Conservation (phyloP, 805 yeast species). For the Cyberlindnera americana region DNA sequence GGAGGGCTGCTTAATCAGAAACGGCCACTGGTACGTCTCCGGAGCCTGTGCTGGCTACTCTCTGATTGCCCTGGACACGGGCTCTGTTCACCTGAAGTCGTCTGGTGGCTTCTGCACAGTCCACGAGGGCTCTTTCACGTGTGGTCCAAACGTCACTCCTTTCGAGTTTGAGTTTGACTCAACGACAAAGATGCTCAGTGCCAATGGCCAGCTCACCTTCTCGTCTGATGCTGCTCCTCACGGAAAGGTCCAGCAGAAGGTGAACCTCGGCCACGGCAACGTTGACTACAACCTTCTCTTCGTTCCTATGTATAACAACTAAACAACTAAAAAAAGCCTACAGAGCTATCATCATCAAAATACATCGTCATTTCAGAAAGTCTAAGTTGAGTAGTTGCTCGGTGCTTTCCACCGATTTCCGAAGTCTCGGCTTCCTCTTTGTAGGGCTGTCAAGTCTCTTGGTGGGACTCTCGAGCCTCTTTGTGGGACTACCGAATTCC, state of each 20-base stretch:
- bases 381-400: slow-evolving; percentile 13
- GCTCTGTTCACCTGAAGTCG: slow-evolving; percentile 56
- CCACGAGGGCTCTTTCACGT: slow-evolving; percentile 25
- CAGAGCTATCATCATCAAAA: not conserved
- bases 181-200: slow-evolving; percentile 5
- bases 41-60: slow-evolving; percentile 85
- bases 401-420: slow-evolving; percentile 10
- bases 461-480: too few relatives aligned
- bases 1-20: slow-evolving; percentile 74
- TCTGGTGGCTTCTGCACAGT: slow-evolving; percentile 73
- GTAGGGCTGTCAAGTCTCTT: too few relatives aligned
- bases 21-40: slow-evolving; percentile 74
- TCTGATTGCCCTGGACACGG: slow-evolving; percentile 34
- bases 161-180: slow-evolving; percentile 31
- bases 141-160: slow-evolving; percentile 52
- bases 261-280: slow-evolving; percentile 39
- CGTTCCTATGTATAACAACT: not conserved
- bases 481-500: not conserved
- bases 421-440: too few relatives aligned
- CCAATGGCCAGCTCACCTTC: slow-evolving; percentile 14
- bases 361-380: slow-evolving; percentile 2
- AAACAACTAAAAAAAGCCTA: not conserved
- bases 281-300: slow-evolving; percentile 35
- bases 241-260: slow-evolving; percentile 43
- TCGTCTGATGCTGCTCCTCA: slow-evolving; percentile 18